Evolutionary conservation across 306 rosid genomes (phyloP), one percentile per base, ranked within the genome.

Genomic region (Hylodesmum podocarpum): DNA sequence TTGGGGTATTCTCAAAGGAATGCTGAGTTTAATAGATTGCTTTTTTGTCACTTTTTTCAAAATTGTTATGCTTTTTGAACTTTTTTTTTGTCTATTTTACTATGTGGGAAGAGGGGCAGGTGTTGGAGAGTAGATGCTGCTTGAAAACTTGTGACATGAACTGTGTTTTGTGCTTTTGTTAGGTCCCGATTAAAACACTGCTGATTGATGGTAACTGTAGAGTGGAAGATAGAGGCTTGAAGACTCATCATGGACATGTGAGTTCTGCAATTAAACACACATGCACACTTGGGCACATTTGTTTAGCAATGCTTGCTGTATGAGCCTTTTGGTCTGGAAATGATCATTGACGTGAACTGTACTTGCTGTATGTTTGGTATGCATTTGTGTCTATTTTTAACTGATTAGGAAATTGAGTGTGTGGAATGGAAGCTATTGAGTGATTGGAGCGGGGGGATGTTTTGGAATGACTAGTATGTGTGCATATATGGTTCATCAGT

Each of bases 221-320:
- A 89, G 99, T 95, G 83, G 99, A 95, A 83, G 99, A 95, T 87
- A 94, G 97, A 81, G 99, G 99, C 61, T 81, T 95, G 89, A 95
- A 95, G 94, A 95, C 99, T 70, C 99, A 95, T 58, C 96, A 89
- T 86, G 99, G 99, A 68, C 92, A 92, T 80, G 99, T 95, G 81
- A 92, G 99, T 87, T 86, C 49, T 83, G 47, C 29, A 87, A 89
- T 81, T 78, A 41, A 21, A 36, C 6, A 5, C 7, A 11, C n/a
- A 62, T 15, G 9, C 5, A 21, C 10, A 28, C 16, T 4, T 2
- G 22, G 5, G 8, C 24, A n/a, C 6, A 18, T 55, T 21, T 50
- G 19, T 68, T 78, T 47, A 6, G 11, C 64, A 31, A 9, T 55
- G 51, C 51, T 49, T 59, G 29, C 64, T n/a, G 36, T 43, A 19